These are phyloP conservation scores for Botrytis deweyae DNA, from an alignment of 2,329 filamentous ascomycete species.

Conservation along the genomic window DNA sequence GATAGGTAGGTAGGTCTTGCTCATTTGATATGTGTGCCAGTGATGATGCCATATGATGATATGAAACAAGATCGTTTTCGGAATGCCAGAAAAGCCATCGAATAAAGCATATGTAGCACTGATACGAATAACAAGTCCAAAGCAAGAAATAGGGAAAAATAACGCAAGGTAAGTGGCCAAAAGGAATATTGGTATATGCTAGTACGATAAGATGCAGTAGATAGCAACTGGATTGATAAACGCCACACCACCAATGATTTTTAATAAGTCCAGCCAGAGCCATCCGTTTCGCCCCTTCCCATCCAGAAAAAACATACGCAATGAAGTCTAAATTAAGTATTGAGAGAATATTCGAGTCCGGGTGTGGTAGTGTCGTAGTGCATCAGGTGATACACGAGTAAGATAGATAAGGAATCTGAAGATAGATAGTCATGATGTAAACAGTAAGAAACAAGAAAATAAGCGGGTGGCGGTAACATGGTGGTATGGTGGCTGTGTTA, in stretches of 20 bases:
- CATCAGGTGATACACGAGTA: conserved; percentile 13
- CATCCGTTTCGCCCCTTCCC: conserved; percentile 5
- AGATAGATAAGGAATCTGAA: conserved; percentile 3
- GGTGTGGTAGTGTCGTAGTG: conserved; percentile 12
- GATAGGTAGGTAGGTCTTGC: neutral
- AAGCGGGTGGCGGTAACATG: conserved; percentile 13
- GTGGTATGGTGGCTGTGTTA: conserved; percentile 9
- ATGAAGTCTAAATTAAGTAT: conserved; percentile 12
- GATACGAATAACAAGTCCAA: conserved; percentile 8
- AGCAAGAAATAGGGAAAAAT: conserved; percentile 8
- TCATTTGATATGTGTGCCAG: conserved; percentile 7
- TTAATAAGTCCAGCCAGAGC: conserved; percentile 9
- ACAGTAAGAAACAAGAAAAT: conserved; percentile 18
- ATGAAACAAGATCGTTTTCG: conserved; percentile 12
- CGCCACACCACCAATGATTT: conserved; percentile 17
- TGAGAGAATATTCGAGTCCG: neutral
- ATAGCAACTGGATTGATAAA: conserved; percentile 4
- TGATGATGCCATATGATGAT: conserved; percentile 13
- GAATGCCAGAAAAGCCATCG: conserved; percentile 2
- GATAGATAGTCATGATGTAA: conserved; percentile 18
- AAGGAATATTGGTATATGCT: conserved; percentile 20
- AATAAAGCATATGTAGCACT: conserved; percentile 4
- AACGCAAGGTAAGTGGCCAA: conserved; percentile 9
- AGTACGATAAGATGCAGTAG: conserved; percentile 17
- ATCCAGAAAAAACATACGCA: conserved; percentile 8